These are phyloP conservation scores for Yarrowia sp. DNA, from an alignment of 805 yeast genomes.

Conservation along the genomic window DNA sequence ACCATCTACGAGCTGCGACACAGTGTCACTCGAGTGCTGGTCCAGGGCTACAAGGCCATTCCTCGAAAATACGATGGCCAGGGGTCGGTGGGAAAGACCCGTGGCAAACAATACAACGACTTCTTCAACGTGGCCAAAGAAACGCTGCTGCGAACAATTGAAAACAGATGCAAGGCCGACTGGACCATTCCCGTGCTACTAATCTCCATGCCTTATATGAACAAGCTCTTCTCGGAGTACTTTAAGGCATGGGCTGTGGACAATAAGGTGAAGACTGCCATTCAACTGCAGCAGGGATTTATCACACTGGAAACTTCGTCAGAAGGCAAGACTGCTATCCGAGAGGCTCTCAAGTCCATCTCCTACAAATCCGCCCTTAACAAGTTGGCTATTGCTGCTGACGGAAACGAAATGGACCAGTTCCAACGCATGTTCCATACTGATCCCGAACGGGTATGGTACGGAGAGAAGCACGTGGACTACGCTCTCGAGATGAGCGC, in stretches of 20 bases:
- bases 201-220: slow-evolving; percentile 24
- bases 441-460: slow-evolving; percentile 22
- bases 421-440: slow-evolving; percentile 25
- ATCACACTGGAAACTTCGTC: slow-evolving; percentile 13
- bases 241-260: slow-evolving; percentile 24
- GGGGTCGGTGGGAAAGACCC: slow-evolving; percentile 18
- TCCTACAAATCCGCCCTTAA: slow-evolving; percentile 18
- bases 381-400: slow-evolving; percentile 18
- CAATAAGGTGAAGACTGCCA: slow-evolving; percentile 6
- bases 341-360: slow-evolving; percentile 25
- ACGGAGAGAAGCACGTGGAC: slow-evolving; percentile 20
- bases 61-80: slow-evolving; percentile 23
- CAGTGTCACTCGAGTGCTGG: slow-evolving; percentile 19
- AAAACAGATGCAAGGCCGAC: slow-evolving; percentile 17
- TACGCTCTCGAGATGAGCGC: slow-evolving; percentile 21
- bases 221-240: slow-evolving; percentile 24
- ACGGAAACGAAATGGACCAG: slow-evolving; percentile 20
- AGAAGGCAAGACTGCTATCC: slow-evolving; percentile 20
- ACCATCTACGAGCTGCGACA: slow-evolving; percentile 20
- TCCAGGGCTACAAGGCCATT: slow-evolving; percentile 22
- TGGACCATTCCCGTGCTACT: slow-evolving; percentile 18
- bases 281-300: slow-evolving; percentile 7
- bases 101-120: slow-evolving; percentile 24
- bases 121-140: slow-evolving; percentile 19
- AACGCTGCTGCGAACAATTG: slow-evolving; percentile 12